A percentile compares a stretch with the other conserved stretches of the same genome.
These are phyloP conservation scores for Ustulina deusta DNA, from an alignment of 2,329 filamentous ascomycete species.

Conservation along the genomic window DNA sequence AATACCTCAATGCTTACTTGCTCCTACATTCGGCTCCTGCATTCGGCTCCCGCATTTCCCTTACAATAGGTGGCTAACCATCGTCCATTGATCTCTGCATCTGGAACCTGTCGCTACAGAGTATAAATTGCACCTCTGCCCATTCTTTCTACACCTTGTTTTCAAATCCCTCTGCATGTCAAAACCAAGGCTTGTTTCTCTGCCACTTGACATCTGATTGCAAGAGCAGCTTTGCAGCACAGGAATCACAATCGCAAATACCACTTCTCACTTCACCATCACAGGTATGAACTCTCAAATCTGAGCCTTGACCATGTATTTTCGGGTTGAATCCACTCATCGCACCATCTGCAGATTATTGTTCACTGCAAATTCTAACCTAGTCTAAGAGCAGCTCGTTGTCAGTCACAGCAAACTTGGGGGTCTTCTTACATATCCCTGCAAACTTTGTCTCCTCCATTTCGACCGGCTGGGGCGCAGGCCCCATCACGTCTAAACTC, in stretches of 20 bases:
- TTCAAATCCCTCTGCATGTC: not conserved
- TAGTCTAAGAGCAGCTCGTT: not conserved
- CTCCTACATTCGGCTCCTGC: not conserved
- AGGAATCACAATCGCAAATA: not conserved
- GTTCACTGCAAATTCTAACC: not conserved
- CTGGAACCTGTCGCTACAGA: not conserved
- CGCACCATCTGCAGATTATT: too few species aligned
- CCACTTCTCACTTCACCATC: not conserved
- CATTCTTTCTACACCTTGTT: not conserved
- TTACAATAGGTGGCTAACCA: constrained; percentile 1
- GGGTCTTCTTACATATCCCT: not conserved
- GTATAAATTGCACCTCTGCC: not conserved
- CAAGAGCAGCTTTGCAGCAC: not conserved
- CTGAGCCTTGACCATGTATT: not conserved
- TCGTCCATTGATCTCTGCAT: not conserved
- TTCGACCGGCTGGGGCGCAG: not conserved
- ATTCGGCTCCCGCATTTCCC: constrained; percentile 1
- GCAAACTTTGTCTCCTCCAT: not conserved
- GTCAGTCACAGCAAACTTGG: not conserved
- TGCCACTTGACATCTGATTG: not conserved
- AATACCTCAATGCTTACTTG: constrained; percentile 4
- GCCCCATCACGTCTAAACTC: not conserved
- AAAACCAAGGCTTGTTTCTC: not conserved
- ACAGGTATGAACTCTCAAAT: not conserved
- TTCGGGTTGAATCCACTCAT: not conserved